Conservation (phyloP, 805 yeast species). For the Candida alai region DNA sequence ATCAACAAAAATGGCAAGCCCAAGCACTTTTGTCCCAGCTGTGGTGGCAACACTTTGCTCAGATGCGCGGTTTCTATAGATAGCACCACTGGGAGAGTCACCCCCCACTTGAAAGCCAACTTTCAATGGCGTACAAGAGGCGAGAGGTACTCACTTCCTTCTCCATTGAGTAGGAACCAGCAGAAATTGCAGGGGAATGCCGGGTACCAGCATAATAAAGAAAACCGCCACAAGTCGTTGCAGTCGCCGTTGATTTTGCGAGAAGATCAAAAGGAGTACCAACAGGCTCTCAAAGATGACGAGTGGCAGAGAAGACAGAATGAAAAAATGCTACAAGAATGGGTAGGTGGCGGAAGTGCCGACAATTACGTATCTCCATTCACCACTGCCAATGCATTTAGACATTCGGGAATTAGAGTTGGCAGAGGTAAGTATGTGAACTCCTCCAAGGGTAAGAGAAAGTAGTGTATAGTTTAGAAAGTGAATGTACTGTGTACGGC, state of each 20-base stretch:
- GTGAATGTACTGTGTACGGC: too few species aligned
- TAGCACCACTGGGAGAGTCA: slow-evolving; percentile 71
- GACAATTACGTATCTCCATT: slow-evolving; percentile 89
- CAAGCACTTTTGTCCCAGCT: slow-evolving; percentile 86
- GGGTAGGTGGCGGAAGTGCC: slow-evolving; percentile 94
- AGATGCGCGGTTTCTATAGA: slow-evolving; percentile 89
- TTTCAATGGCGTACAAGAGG: slow-evolving; percentile 95
- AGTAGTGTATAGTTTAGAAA: too few species aligned
- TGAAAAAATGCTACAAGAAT: slow-evolving; percentile 79
- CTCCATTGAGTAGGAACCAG: slow-evolving; percentile 82
- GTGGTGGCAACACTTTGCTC: slow-evolving; percentile 90
- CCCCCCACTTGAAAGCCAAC: slow-evolving; percentile 84
- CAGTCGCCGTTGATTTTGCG: slow-evolving; percentile 58
- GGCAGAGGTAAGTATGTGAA: slow-evolving; percentile 84
- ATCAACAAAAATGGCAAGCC: slow-evolving; percentile 72
- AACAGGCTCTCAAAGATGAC: slow-evolving; percentile 80
- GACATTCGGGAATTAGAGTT: slow-evolving; percentile 67
- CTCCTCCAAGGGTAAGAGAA: slow-evolving; percentile 40
- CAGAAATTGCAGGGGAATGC: slow-evolving; percentile 71
- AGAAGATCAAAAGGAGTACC: slow-evolving; percentile 94
- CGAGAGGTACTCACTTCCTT: slow-evolving; percentile 71
- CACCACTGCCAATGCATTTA: slow-evolving; percentile 28
- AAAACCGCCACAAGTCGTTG: slow-evolving; percentile 47
- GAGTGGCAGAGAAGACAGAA: slow-evolving; percentile 83
- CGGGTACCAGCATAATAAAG: slow-evolving; percentile 71